These are phyloP conservation scores for Xylaria longipes DNA, from an alignment of 495 filamentous ascomycete species.

Conservation along the genomic window DNA sequence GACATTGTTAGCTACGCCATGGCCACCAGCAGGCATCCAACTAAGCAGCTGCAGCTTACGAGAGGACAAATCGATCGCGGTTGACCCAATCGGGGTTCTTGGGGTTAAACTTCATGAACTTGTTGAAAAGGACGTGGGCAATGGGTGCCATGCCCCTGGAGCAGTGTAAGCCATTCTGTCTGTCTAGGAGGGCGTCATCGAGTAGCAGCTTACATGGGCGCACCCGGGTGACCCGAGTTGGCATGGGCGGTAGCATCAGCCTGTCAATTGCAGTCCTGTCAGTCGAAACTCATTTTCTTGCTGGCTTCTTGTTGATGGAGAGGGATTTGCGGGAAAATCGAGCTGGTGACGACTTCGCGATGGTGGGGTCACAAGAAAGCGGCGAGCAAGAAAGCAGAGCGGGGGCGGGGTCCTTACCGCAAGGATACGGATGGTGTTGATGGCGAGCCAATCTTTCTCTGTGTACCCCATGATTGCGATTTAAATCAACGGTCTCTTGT, in stretches of 20 bases:
- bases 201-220: slow-evolving; percentile 72
- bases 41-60: slow-evolving; percentile 67
- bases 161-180: slow-evolving; percentile 31
- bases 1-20: slow-evolving; percentile 15
- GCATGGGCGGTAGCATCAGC: slow-evolving; percentile 96
- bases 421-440: slow-evolving; percentile 97
- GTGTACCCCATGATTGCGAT: slow-evolving; percentile 82
- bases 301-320: slow-evolving; percentile 14
- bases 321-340: slow-evolving; percentile 7
- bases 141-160: slow-evolving; percentile 90
- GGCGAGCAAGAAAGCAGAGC: slow-evolving; percentile 34
- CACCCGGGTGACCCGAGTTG: slow-evolving; percentile 98
- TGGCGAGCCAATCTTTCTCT: slow-evolving; percentile 83
- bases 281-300: slow-evolving; percentile 7
- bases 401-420: slow-evolving; percentile 74
- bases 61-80: slow-evolving; percentile 98
- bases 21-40: background rate
- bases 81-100: slow-evolving; percentile 97
- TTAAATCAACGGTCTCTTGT: slow-evolving; percentile 25
- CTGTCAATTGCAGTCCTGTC: slow-evolving; percentile 56
- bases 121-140: slow-evolving; percentile 97
- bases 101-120: slow-evolving; percentile 99
- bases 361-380: slow-evolving; percentile 30
- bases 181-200: slow-evolving; percentile 7
- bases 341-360: slow-evolving; percentile 31